These are phyloP conservation scores for Selaginella moellendorffii DNA, from an alignment of 75 land plant genomes.

Conservation along the genomic window DNA sequence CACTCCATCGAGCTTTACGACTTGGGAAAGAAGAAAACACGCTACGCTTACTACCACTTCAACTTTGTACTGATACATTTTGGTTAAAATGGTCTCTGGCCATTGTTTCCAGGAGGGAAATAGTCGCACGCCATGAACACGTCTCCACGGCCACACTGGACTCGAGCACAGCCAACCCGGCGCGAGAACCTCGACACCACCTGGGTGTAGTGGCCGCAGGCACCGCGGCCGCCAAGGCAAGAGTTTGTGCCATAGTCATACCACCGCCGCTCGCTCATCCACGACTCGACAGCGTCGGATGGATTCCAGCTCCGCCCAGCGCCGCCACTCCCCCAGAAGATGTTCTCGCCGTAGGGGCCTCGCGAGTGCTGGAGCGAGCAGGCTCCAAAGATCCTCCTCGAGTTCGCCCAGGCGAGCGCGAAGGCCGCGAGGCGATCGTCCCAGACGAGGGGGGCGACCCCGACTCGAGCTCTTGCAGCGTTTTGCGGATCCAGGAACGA, in stretches of 20 bases:
- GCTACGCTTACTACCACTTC: no score
- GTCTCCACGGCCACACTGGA: conserved; percentile 25
- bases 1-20: no score
- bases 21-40: no score
- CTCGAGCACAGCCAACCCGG: conserved; percentile 35
- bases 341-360: conserved; percentile 34
- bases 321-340: conserved; percentile 47
- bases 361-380: conserved; percentile 19
- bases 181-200: conserved; percentile 25
- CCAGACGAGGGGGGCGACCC: conserved; percentile 31
- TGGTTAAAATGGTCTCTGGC: conserved; percentile 18
- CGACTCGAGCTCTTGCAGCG: conserved; percentile 14
- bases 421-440: conserved; percentile 26
- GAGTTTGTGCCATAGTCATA: conserved; percentile 27
- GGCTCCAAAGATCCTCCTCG: conserved; percentile 4
- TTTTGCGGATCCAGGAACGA: conserved; percentile 17
- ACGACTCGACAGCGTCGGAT: conserved; percentile 32
- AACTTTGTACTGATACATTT: no score
- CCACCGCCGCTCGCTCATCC: conserved; percentile 43
- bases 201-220: conserved; percentile 53
- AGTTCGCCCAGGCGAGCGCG: conserved; percentile 29
- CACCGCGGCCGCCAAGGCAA: conserved; percentile 16
- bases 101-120: conserved; percentile 43
- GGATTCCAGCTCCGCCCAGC: conserved; percentile 36
- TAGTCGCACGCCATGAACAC: conserved; percentile 39